These are phyloP conservation scores for Calocybe cyanea DNA, from an alignment of 768 basidiomycete species.

Conservation along the genomic window DNA sequence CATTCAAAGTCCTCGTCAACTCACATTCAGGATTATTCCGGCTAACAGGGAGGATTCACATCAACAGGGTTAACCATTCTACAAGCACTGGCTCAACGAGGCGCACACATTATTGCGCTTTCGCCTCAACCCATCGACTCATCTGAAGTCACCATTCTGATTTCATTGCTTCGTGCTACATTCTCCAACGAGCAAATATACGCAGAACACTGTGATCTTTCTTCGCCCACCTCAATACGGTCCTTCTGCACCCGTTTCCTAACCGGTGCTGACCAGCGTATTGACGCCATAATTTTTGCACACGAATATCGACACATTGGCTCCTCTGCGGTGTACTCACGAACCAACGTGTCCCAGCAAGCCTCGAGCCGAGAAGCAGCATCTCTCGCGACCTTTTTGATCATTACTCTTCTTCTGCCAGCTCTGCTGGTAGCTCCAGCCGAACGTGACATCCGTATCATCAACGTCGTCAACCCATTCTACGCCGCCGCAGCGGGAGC, in stretches of 20 bases:
- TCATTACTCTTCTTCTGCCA: slow-evolving; percentile 77
- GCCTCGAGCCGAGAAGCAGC: slow-evolving; percentile 38
- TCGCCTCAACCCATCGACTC: slow-evolving; percentile 56
- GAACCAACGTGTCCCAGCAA: slow-evolving; percentile 14
- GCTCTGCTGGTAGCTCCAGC: slow-evolving; percentile 74
- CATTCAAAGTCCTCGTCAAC: not conserved
- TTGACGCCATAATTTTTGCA: slow-evolving; percentile 77
- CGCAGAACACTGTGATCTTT: slow-evolving; percentile 74
- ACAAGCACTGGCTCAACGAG: slow-evolving; percentile 63
- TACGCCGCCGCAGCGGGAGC: slow-evolving; percentile 73
- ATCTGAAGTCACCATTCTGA: slow-evolving; percentile 50
- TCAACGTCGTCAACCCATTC: slow-evolving; percentile 84
- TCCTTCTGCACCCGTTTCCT: slow-evolving; percentile 68
- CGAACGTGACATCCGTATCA: slow-evolving; percentile 89
- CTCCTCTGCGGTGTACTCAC: slow-evolving; percentile 27
- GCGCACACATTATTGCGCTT: slow-evolving; percentile 78
- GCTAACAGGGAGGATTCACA: slow-evolving; percentile 65
- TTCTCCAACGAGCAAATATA: slow-evolving; percentile 75
- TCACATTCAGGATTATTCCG: slow-evolving; percentile 5
- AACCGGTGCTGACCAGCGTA: slow-evolving; percentile 56
- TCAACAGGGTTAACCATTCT: slow-evolving; percentile 67
- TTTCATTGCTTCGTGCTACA: slow-evolving; percentile 62
- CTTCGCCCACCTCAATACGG: slow-evolving; percentile 62
- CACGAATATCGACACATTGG: slow-evolving; percentile 76
- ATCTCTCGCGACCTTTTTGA: slow-evolving; percentile 71